Evolutionary conservation across 2,329 filamentous ascomycete genomes (phyloP).

Genomic region (Penicillium freii): DNA sequence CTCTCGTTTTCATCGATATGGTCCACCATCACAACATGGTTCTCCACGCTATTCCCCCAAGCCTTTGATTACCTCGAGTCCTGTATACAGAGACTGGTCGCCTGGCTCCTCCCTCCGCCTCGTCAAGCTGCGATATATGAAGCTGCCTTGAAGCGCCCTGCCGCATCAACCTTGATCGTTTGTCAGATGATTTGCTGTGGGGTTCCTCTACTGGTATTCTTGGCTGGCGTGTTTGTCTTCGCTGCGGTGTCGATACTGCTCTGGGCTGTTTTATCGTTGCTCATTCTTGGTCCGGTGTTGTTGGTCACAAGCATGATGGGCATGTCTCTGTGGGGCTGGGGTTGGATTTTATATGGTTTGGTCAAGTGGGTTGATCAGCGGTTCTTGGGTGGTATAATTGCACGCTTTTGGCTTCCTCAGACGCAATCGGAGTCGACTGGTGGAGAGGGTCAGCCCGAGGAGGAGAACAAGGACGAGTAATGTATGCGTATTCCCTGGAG

Average conservation of each 20-base stretch:
- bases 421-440: not conserved
- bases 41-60: constrained; percentile 20
- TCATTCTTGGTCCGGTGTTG: constrained; percentile 34
- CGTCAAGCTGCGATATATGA: constrained; percentile 32
- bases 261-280: constrained; percentile 32
- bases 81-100: constrained; percentile 23
- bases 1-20: constrained; percentile 21
- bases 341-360: constrained; percentile 31
- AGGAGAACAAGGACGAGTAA: not conserved
- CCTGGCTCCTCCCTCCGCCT: constrained; percentile 27
- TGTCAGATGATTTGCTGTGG: constrained; percentile 37
- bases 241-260: constrained; percentile 32
- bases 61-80: constrained; percentile 31
- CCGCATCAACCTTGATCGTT: constrained; percentile 33
- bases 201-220: constrained; percentile 34
- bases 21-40: constrained; percentile 17
- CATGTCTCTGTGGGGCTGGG: constrained; percentile 31
- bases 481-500: not conserved
- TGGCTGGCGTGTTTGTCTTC: constrained; percentile 35
- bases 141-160: constrained; percentile 29
- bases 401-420: constrained; percentile 24
- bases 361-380: constrained; percentile 26
- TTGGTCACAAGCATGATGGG: constrained; percentile 31
- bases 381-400: constrained; percentile 27
- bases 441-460: not conserved